Base-by-base conservation (phyloP, 352 stramenopile species). In the Pythium apleroticum region DNA sequence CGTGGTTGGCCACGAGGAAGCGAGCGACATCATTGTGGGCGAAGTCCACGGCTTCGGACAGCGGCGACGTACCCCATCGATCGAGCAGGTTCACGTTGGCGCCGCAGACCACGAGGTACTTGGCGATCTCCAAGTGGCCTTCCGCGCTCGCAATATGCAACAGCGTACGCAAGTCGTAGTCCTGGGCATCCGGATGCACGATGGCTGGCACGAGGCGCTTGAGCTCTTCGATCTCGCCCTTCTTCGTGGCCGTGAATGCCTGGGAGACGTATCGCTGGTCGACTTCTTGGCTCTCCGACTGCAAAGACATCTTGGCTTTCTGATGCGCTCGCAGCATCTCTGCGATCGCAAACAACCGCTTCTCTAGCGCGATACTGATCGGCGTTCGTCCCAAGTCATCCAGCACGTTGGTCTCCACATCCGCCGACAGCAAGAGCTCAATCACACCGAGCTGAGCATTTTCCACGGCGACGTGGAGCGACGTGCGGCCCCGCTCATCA, bases 41-140 rank as follows among this genome's bases (percentile, higher is more conserved):
- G 62, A 94, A 94, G 66, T 89, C 76, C 5, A 92, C 75, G 0
- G 86, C 86, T 52, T 94, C 86, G 0, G 84, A 86, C 17, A 94
- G 65, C 3, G 86, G 74, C 0, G 86, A 91, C 15, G 77, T 91
- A 4, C 84, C 80, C 84, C 84, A 94, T 53, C 86, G 84, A 66
- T 94, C 86, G 12, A 94, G 60, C 35, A 89, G 56, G 33, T 94
- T 94, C 15, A 94, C 83, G 25, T 91, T 90, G 3, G 84, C 84
- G 1, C 81, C 84, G 20, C 78, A 87, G 7, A 80, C 72, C 1
- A 94, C 77, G 20, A 94, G 65, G 61, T 88, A 89, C 62, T 84
- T 81, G 43, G 73, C 77, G 24, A 89, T 73, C 20, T 67, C 54
- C 6, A 89, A 59, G 53, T 84, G 70, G 2, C 84, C 84, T 68